Conservation (phyloP, 2,329 filamentous ascomycete genomes). For the Magnaporthiopsis rhizophila region DNA sequence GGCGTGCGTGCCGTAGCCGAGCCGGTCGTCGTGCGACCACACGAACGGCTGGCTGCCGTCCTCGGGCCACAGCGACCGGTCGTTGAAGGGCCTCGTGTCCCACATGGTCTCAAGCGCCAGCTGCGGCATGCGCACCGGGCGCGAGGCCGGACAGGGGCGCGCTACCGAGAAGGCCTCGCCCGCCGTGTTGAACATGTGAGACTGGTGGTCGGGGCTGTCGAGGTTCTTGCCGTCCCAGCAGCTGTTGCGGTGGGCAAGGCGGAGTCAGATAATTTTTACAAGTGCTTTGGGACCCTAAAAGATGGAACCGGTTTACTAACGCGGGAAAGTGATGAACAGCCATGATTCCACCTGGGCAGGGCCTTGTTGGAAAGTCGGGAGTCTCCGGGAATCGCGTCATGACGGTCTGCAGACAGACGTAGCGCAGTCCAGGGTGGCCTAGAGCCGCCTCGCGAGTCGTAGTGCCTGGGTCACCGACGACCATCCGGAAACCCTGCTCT, state of each 20-base stretch:
- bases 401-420: constrained; percentile 30
- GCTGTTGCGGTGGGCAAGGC: not conserved
- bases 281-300: too few relatives aligned
- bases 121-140: constrained; percentile 24
- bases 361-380: constrained; percentile 28
- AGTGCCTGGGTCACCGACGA: constrained; percentile 25
- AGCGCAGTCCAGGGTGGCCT: constrained; percentile 7
- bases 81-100: constrained; percentile 29
- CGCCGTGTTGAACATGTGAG: constrained; percentile 22
- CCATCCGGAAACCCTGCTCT: constrained; percentile 39
- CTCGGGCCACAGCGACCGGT: constrained; percentile 13
- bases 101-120: constrained; percentile 36
- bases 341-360: constrained; percentile 33
- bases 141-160: constrained; percentile 18
- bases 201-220: constrained; percentile 42
- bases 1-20: constrained; percentile 4
- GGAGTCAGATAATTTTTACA: constrained; percentile 9
- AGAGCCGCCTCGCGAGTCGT: constrained; percentile 8
- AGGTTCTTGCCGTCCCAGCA: constrained; percentile 56
- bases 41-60: constrained; percentile 11
- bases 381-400: constrained; percentile 32
- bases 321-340: constrained; percentile 32
- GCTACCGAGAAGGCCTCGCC: constrained; percentile 18
- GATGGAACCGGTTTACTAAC: constrained; percentile 18
- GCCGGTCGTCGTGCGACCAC: constrained; percentile 6